Evolutionary conservation across 2,329 filamentous ascomycete genomes (phyloP).

Genomic region (Xylaria sp.): DNA sequence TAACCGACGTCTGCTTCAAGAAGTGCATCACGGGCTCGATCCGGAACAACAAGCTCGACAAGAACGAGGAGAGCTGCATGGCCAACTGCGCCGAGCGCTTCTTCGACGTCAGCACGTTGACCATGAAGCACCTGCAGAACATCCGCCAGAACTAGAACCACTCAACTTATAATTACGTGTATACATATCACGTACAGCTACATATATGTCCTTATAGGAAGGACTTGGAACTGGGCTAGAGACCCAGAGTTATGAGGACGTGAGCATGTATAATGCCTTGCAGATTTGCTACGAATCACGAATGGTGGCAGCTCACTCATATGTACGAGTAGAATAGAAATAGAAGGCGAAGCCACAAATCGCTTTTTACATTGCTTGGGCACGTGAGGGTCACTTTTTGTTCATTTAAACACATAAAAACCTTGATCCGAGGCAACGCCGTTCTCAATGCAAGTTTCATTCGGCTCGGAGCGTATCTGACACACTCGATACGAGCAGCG

Average conservation of each 20-base stretch:
- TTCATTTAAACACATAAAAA: slow-evolving; percentile 51
- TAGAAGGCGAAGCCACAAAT: slow-evolving; percentile 20
- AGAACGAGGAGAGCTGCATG: slow-evolving; percentile 83
- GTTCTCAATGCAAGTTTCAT: slow-evolving; percentile 50
- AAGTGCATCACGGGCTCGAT: slow-evolving; percentile 87
- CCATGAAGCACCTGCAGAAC: slow-evolving; percentile 84
- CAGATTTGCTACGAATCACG: slow-evolving; percentile 9
- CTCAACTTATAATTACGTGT: neutral
- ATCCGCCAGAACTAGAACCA: slow-evolving; percentile 54
- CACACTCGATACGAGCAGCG: slow-evolving; percentile 41
- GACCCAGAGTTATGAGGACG: neutral
- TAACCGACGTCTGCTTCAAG: slow-evolving; percentile 87
- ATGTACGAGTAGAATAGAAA: slow-evolving; percentile 29
- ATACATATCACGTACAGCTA: neutral
- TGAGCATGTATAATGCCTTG: neutral
- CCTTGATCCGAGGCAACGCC: slow-evolving; percentile 52
- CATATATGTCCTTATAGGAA: neutral
- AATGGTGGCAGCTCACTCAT: slow-evolving; percentile 16
- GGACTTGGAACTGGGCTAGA: neutral
- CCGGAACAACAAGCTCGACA: slow-evolving; percentile 77
- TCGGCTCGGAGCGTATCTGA: slow-evolving; percentile 43
- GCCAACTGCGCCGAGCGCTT: slow-evolving; percentile 95
- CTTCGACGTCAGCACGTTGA: slow-evolving; percentile 85
- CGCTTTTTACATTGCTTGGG: slow-evolving; percentile 33
- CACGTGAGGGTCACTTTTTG: slow-evolving; percentile 47